These are phyloP conservation scores for Filobasidium floriforme DNA, from an alignment of 768 basidiomycete species.

Conservation along the genomic window DNA sequence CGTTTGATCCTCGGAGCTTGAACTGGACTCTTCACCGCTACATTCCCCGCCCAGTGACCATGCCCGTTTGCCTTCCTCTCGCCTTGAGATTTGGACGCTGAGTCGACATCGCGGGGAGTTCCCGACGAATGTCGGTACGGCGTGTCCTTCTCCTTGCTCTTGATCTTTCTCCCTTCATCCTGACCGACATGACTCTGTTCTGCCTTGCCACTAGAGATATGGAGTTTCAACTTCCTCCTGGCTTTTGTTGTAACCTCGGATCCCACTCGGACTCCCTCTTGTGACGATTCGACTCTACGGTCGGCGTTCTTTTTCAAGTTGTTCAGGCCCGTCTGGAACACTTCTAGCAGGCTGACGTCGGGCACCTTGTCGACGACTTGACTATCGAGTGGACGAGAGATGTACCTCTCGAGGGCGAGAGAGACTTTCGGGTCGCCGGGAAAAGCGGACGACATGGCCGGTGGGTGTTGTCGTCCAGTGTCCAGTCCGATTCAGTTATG, in stretches of 20 bases:
- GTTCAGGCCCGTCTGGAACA: neutral
- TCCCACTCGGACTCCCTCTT: neutral
- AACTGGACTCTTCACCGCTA: neutral
- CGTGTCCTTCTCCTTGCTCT: neutral
- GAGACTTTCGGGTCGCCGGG: neutral
- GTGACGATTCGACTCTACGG: neutral
- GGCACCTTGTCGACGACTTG: neutral
- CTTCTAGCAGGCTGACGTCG: neutral
- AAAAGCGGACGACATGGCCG: neutral
- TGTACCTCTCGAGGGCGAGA: neutral
- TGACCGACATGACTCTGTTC: neutral
- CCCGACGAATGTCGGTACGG: neutral
- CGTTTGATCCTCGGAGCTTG: slow-evolving; percentile 16
- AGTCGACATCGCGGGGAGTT: no score
- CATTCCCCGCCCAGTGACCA: neutral
- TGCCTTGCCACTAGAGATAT: neutral
- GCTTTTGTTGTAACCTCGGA: neutral
- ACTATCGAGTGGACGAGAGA: neutral
- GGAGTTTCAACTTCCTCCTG: neutral
- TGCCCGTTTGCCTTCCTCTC: neutral
- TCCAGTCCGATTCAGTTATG: no score
- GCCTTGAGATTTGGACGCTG: no score
- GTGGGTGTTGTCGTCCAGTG: neutral
- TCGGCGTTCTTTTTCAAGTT: slow-evolving; percentile 1
- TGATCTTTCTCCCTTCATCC: neutral